A percentile compares a stretch with the other conserved stretches of the same genome.
These are phyloP conservation scores for Scenedesmus sp. DNA, from an alignment of 163 green algal species.

Conservation along the genomic window DNA sequence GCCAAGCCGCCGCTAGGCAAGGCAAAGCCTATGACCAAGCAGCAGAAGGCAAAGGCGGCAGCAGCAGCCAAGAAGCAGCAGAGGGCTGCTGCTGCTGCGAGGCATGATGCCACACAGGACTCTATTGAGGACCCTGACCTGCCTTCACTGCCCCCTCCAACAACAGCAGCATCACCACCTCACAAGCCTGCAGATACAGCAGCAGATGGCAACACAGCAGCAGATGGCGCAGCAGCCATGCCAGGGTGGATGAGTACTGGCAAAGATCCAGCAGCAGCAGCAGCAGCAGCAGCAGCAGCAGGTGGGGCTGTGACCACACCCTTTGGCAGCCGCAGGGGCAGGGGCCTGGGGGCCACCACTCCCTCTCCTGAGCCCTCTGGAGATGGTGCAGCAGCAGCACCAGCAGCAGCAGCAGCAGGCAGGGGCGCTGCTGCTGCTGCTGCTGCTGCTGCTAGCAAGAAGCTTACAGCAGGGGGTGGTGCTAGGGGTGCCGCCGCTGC, in stretches of 20 bases:
- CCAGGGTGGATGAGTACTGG: not conserved
- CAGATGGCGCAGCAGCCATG: not conserved
- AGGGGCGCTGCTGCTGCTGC: not conserved
- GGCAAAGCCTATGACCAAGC: not conserved
- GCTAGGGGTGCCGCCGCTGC: not conserved
- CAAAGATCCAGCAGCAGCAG: not conserved
- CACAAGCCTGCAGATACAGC: not conserved
- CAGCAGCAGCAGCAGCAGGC: not conserved
- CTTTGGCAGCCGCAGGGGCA: not conserved
- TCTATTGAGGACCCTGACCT: not conserved
- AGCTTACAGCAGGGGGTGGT: not conserved
- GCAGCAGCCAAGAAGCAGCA: not conserved
- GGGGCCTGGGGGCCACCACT: not conserved
- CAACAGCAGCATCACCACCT: not conserved
- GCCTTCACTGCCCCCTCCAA: not conserved
- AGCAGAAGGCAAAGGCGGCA: not conserved
- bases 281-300: not conserved
- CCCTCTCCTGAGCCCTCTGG: not conserved
- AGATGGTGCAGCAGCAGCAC: not conserved
- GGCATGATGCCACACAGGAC: not conserved
- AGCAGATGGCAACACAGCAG: not conserved
- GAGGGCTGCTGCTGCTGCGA: not conserved
- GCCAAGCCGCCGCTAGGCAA: not conserved
- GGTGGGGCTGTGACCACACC: not conserved
- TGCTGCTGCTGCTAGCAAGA: not conserved